Conservation (phyloP, 164 flowering plant species). For the Tetracentron sinense region DNA sequence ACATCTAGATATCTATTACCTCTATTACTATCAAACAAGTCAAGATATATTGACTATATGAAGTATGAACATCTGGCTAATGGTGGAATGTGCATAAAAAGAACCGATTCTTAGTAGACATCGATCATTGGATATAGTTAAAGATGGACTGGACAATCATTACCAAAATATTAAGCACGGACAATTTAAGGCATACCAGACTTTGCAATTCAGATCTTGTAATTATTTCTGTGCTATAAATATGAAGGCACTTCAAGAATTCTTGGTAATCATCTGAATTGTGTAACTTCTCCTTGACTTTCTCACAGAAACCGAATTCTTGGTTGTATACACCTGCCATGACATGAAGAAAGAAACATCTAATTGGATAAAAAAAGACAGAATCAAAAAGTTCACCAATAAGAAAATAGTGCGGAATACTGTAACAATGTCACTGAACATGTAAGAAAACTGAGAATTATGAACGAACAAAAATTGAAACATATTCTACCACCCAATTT, state of each 20-base stretch:
- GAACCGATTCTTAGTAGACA: neutral
- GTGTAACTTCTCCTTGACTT: slow-evolving; percentile 66
- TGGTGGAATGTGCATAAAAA: slow-evolving; percentile 1
- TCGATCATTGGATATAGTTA: no score
- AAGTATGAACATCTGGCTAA: no score
- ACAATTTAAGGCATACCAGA: slow-evolving; percentile 49
- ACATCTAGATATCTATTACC: neutral
- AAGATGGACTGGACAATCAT: neutral
- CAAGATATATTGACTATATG: neutral
- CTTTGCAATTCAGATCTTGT: slow-evolving; percentile 57
- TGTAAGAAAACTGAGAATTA: no score
- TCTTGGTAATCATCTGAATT: slow-evolving; percentile 53
- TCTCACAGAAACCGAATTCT: slow-evolving; percentile 61
- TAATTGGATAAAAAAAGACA: no score
- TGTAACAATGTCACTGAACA: no score
- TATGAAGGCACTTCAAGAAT: slow-evolving; percentile 66
- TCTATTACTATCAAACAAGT: neutral
- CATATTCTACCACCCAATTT: no score
- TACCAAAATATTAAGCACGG: neutral
- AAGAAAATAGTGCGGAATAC: no score
- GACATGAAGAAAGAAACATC: no score
- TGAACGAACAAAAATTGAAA: no score
- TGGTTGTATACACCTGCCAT: slow-evolving; percentile 49
- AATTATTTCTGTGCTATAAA: slow-evolving; percentile 66
- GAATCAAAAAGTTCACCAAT: no score